A percentile compares a stretch with the other conserved stretches of the same genome.
Conservation (phyloP, 2,329 filamentous ascomycete species). For the Akanthomyces dipterigenus region DNA sequence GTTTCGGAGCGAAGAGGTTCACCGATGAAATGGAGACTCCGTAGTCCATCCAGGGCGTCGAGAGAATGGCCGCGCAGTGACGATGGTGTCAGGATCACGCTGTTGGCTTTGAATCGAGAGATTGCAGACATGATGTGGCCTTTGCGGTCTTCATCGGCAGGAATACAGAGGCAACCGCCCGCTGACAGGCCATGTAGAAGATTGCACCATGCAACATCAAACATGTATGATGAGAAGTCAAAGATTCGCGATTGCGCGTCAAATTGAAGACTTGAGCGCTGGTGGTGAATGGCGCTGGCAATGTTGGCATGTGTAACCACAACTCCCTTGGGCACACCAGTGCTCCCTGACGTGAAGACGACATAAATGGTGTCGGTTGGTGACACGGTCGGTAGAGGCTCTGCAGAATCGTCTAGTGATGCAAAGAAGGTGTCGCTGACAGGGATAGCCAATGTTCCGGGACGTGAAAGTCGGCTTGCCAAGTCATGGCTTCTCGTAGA, state of each 20-base stretch:
- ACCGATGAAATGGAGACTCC: neutral
- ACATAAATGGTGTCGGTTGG: slow-evolving; percentile 22
- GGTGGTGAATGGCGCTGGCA: slow-evolving; percentile 19
- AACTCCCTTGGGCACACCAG: slow-evolving; percentile 39
- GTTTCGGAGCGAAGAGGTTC: neutral
- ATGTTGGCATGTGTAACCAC: slow-evolving; percentile 8
- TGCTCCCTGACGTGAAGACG: slow-evolving; percentile 48
- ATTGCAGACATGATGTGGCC: slow-evolving; percentile 7
- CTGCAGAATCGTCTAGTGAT: neutral
- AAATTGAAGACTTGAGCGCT: neutral
- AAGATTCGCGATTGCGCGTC: slow-evolving; percentile 10
- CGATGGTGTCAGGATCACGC: neutral
- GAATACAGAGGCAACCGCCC: slow-evolving; percentile 10
- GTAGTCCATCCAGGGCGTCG: neutral
- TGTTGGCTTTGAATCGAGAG: slow-evolving; percentile 8
- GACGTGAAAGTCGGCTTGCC: neutral
- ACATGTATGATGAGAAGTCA: slow-evolving; percentile 18
- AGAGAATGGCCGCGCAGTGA: neutral
- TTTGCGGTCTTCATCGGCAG: slow-evolving; percentile 7
- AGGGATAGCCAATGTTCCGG: no score
- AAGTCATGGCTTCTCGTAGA: no score
- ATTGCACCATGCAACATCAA: slow-evolving; percentile 13
- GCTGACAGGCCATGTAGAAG: neutral
- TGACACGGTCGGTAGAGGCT: neutral
- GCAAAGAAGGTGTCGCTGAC: no score